Evolutionary conservation across 2,329 filamentous ascomycete genomes (phyloP), one percentile per base, ranked within the genome.

Genomic region (Alternaria incomplexa): DNA sequence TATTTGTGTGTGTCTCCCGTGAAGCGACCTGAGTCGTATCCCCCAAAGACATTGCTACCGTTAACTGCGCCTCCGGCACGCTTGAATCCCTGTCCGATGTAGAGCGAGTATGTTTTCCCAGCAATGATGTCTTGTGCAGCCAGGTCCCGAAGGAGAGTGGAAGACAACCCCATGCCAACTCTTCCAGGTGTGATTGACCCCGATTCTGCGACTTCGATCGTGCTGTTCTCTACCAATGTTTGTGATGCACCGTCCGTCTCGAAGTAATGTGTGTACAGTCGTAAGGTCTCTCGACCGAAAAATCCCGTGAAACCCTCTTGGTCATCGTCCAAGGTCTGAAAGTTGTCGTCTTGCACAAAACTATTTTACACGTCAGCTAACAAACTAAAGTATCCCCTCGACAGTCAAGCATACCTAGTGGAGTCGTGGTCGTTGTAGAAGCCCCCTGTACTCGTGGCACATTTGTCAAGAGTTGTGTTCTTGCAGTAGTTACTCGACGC

Each of bases 21-120:
- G 62, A 83, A 82, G 20, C 81, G 79, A 23, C 80, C 80, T 12
- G 80, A 78, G 64, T 83, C 82, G 63, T 80, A 83, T 22, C 82
- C 82, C n/a, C 82, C 82, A 40, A 83, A 80, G 4, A 77, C 77
- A 40, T 81, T 79, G 61, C 78, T 81, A 25, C 82, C 82, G 56
- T 83, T 83, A 25, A 81, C 74, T 3, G 61, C 67, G 15, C 82
- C 81, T 15, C 79, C 80, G 1, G 80, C 80, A 30, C 80, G 76
- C 43, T 79, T 76, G 63, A 81, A 80, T 23, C 78, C 78, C 53
- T 81, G 78, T 3, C 81, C 82, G 47, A 82, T 79, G 65, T 83
- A 83, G 5, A 83, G 72, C 9, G 80, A 80, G 63, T 81, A 82
- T 25, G 81, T 82, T 28, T 76, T 75, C 2, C 76, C 79, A 12